Evolutionary conservation across 805 yeast genomes (phyloP).

Genomic region (Wickerhamiella siamensis): DNA sequence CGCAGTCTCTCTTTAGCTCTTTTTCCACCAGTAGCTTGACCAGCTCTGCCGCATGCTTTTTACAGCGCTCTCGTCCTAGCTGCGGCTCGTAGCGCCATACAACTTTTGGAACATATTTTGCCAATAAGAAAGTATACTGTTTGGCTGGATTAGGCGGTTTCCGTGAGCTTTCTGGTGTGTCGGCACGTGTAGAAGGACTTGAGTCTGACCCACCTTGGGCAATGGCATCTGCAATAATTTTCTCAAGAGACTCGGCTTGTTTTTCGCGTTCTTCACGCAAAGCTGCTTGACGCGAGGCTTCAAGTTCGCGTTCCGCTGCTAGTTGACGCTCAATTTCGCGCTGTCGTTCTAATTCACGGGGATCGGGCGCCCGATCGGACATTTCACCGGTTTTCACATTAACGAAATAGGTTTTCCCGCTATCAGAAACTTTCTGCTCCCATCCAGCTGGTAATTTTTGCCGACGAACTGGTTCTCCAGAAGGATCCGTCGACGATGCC

Average conservation of each 20-base stretch:
- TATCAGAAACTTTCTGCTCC: conserved; percentile 39
- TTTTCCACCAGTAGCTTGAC: conserved; percentile 53
- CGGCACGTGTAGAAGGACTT: neutral
- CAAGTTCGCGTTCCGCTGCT: conserved; percentile 11
- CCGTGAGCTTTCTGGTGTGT: neutral
- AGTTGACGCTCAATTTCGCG: conserved; percentile 7
- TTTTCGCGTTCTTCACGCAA: conserved; percentile 21
- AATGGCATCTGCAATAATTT: conserved; percentile 17
- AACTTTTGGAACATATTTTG: conserved; percentile 64
- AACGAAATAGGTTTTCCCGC: conserved; percentile 41
- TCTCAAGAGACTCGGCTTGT: conserved; percentile 26
- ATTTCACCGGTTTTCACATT: conserved; percentile 32
- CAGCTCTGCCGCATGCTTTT: conserved; percentile 67
- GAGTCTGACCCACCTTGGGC: neutral
- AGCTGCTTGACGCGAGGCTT: conserved; percentile 12
- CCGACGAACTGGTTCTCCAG: neutral
- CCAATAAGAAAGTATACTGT: conserved; percentile 32
- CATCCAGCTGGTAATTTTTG: conserved; percentile 44
- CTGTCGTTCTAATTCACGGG: conserved; percentile 13
- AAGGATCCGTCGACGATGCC: neutral
- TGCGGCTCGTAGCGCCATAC: conserved; percentile 50
- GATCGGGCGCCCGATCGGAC: conserved; percentile 45
- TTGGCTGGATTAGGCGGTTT: conserved; percentile 12
- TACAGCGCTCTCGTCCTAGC: conserved; percentile 58
- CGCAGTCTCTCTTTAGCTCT: conserved; percentile 34